Conservation (phyloP, 192 early-diverging fungal genomes). For the Phycomyces nitens region DNA sequence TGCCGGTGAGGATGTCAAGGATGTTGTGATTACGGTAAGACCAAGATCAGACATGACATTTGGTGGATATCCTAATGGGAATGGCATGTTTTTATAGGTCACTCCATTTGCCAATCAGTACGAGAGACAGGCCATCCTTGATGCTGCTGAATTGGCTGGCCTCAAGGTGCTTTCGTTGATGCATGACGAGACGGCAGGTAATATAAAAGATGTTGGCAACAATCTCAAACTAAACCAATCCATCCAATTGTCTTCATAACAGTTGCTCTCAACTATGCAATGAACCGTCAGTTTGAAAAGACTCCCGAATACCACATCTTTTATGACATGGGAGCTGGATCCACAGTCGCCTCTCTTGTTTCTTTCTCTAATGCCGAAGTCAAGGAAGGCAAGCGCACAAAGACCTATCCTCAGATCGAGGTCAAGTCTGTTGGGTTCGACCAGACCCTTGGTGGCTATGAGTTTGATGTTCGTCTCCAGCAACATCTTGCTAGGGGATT, state of each 20-base stretch:
- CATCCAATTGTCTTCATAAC: no score
- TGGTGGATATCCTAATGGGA: neutral
- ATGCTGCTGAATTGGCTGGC: conserved; percentile 88
- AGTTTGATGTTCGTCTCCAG: conserved; percentile 82
- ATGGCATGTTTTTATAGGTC: conserved; percentile 52
- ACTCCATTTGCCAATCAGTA: conserved; percentile 87
- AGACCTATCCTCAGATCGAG: conserved; percentile 61
- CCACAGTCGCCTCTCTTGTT: conserved; percentile 85
- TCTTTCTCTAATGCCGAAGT: conserved; percentile 62
- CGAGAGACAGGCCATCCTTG: conserved; percentile 90
- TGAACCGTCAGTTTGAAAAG: conserved; percentile 61
- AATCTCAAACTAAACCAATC: no score
- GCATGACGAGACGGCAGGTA: conserved; percentile 91
- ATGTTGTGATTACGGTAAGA: conserved; percentile 88
- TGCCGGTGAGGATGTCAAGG: conserved; percentile 72
- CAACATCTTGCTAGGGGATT: conserved; percentile 78
- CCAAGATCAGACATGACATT: conserved; percentile 1
- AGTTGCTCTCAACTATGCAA: conserved; percentile 92
- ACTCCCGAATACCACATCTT: conserved; percentile 81
- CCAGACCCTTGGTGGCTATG: conserved; percentile 80
- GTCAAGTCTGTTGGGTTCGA: conserved; percentile 83
- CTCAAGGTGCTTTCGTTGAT: conserved; percentile 79
- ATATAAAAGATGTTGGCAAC: conserved; percentile 1
- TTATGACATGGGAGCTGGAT: conserved; percentile 97
- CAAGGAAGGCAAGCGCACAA: conserved; percentile 53